Evolutionary conservation across 225 moss, liverwort and hornwort species (phyloP).

Genomic region (Rhytidiadelphus loreus): DNA sequence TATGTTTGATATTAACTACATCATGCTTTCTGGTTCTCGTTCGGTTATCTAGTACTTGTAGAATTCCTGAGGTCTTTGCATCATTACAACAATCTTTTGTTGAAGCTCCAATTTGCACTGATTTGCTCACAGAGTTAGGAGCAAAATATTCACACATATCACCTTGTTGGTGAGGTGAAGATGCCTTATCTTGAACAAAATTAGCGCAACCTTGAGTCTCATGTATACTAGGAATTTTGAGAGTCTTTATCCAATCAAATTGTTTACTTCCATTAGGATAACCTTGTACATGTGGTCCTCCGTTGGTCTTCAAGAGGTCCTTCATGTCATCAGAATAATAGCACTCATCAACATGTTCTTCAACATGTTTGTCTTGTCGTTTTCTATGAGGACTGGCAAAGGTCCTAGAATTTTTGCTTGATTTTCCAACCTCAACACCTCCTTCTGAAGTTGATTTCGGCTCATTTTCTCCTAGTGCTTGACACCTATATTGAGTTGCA

Average conservation of each 20-base stretch:
- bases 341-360: conserved; percentile 1
- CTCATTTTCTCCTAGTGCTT: neutral
- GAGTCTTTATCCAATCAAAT: conserved; percentile 73
- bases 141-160: neutral
- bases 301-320: neutral
- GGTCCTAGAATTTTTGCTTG: neutral
- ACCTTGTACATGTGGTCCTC: conserved; percentile 10
- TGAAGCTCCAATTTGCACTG: conserved; percentile 4
- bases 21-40: neutral
- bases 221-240: conserved; percentile 26
- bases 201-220: neutral
- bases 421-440: neutral
- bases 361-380: neutral
- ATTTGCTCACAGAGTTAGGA: neutral
- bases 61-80: neutral
- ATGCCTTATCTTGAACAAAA: neutral
- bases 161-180: neutral
- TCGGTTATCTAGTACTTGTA: neutral
- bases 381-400: neutral
- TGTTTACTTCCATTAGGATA: conserved; percentile 49
- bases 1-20: neutral
- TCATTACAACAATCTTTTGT: neutral
- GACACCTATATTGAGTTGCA: neutral
- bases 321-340: conserved; percentile 17
- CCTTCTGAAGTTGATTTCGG: neutral